Evolutionary conservation across 75 land plant genomes (phyloP).

Genomic region (Cupressus sempervirens): DNA sequence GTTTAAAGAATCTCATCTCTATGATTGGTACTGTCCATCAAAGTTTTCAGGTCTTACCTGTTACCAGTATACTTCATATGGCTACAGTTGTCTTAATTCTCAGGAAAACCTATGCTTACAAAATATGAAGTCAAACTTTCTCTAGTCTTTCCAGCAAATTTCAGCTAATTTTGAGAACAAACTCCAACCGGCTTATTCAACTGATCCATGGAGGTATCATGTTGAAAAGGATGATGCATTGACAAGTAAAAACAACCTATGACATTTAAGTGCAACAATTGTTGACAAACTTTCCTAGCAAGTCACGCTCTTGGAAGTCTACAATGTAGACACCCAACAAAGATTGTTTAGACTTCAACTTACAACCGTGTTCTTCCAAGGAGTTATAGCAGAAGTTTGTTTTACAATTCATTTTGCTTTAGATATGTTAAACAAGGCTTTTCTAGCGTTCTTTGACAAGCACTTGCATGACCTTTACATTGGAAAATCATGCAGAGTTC

Average conservation of each 20-base stretch:
- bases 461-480: neutral
- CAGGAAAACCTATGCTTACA: neutral
- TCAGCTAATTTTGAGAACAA: neutral
- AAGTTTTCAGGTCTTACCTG: too few relatives aligned
- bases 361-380: neutral
- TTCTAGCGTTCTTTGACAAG: neutral
- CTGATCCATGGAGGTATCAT: neutral
- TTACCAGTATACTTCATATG: neutral
- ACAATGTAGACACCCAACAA: neutral
- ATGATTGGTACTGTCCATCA: neutral
- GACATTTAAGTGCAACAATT: too few relatives aligned
- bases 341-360: neutral
- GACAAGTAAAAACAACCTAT: neutral
- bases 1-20: neutral
- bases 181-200: neutral
- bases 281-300: neutral
- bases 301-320: neutral
- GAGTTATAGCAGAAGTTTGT: neutral
- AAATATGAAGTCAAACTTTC: neutral
- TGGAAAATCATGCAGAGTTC: neutral
- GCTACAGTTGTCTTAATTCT: neutral
- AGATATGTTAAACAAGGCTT: neutral
- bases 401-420: neutral
- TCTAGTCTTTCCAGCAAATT: neutral
- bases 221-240: neutral